A percentile compares a stretch with the other conserved stretches of the same genome.
Conservation (phyloP, 2,329 filamentous ascomycete species). For the Coniochaeta hoffmannii region DNA sequence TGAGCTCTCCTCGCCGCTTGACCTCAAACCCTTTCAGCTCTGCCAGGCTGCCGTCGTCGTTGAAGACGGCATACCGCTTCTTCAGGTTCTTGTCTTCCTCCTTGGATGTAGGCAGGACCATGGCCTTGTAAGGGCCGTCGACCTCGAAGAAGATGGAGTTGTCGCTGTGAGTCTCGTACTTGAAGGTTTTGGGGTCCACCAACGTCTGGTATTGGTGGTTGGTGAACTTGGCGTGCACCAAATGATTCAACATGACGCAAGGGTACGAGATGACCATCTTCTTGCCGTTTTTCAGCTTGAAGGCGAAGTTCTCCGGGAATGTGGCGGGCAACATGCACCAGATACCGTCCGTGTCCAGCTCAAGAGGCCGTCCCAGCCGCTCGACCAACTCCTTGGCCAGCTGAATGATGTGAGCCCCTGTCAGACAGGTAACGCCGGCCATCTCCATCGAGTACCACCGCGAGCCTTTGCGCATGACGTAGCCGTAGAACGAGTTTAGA, state of each 20-base stretch:
- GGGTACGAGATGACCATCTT: conserved; percentile 96
- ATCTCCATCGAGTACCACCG: conserved; percentile 99
- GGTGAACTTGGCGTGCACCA: conserved; percentile 90
- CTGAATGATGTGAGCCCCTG: conserved; percentile 93
- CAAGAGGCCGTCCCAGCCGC: conserved; percentile 82
- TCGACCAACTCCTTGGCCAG: conserved; percentile 91
- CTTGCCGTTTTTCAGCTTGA: conserved; percentile 92
- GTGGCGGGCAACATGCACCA: conserved; percentile 98
- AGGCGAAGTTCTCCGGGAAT: conserved; percentile 93
- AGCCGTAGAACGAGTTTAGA: conserved; percentile 97
- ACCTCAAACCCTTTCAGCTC: conserved; percentile 97
- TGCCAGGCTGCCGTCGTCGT: conserved; percentile 89
- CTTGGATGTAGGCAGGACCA: conserved; percentile 95
- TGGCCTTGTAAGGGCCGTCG: conserved; percentile 93
- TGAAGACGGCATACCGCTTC: conserved; percentile 98
- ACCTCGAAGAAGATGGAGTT: conserved; percentile 99
- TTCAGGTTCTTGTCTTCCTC: conserved; percentile 99
- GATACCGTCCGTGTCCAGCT: conserved; percentile 97
- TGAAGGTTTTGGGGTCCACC: conserved; percentile 68
- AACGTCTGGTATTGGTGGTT: conserved; percentile 97
- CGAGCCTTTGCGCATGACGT: conserved; percentile 98
- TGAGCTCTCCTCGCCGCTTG: conserved; percentile 93
- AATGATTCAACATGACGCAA: conserved; percentile 97
- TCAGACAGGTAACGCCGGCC: conserved; percentile 96
- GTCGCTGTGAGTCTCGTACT: conserved; percentile 94